Conservation (phyloP, 176 grass and related monocot genomes). For the Oryza longistaminata region DNA sequence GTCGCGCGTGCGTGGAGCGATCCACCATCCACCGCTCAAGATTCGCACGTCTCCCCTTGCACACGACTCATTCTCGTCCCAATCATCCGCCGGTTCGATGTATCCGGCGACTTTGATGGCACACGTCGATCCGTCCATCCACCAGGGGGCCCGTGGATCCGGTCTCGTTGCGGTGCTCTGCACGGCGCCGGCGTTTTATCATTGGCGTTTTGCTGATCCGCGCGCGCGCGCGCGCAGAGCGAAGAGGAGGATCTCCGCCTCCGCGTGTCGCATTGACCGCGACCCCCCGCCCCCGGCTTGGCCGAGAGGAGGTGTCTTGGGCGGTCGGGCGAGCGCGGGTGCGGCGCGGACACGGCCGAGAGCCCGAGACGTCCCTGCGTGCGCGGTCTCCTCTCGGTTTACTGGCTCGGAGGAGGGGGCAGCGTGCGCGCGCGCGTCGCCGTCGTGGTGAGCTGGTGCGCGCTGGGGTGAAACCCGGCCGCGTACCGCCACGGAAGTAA, state of each 20-base stretch:
- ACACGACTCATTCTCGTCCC: not conserved
- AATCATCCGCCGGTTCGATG: not conserved
- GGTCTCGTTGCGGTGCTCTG: slow-evolving; percentile 29
- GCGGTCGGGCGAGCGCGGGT: no score
- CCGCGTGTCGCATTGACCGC: slow-evolving; percentile 6
- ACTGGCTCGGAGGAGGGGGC: not conserved
- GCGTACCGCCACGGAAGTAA: not conserved
- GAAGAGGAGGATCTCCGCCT: not conserved
- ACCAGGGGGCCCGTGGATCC: not conserved
- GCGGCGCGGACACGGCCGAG: not conserved
- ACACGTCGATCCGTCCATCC: not conserved
- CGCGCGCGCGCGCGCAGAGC: not conserved
- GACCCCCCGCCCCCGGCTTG: not conserved
- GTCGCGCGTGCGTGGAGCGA: not conserved
- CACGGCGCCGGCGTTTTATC: not conserved
- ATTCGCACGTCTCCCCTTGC: slow-evolving; percentile 4
- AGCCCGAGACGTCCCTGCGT: not conserved
- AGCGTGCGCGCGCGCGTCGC: slow-evolving; percentile 19
- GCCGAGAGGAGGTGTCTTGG: not conserved
- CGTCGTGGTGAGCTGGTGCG: slow-evolving; percentile 40
- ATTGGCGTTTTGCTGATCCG: not conserved
- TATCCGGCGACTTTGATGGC: not conserved
- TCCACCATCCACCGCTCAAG: not conserved
- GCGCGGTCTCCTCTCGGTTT: not conserved
- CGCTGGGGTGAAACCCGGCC: not conserved